A percentile compares a stretch with the other conserved stretches of the same genome.
Evolutionary conservation across 768 basidiomycete genomes (phyloP).

Genomic region (Boletus eberwhitei): DNA sequence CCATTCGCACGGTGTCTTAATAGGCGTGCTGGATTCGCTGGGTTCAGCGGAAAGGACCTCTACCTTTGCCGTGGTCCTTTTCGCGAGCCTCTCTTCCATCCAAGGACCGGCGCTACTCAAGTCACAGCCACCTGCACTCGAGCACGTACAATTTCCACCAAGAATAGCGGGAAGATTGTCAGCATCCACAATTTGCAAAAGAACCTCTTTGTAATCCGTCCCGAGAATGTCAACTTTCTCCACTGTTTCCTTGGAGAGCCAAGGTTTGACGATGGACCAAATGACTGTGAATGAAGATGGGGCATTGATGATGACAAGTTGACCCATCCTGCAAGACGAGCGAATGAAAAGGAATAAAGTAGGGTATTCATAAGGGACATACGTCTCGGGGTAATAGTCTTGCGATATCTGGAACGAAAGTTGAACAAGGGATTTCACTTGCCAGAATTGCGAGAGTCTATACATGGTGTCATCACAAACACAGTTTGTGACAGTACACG

Average conservation of each 20-base stretch:
- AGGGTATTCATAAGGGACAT: conserved; percentile 17
- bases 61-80: conserved; percentile 10
- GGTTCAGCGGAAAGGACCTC: neutral
- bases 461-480: neutral
- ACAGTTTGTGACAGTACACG: neutral
- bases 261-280: conserved; percentile 65
- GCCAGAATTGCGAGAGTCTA: conserved; percentile 71
- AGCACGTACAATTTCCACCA: conserved; percentile 67
- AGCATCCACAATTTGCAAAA: conserved; percentile 58
- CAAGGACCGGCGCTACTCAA: conserved; percentile 68
- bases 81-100: conserved; percentile 50
- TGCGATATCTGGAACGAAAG: conserved; percentile 71
- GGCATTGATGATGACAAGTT: conserved; percentile 68
- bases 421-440: conserved; percentile 63
- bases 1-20: neutral
- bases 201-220: conserved; percentile 50
- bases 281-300: conserved; percentile 71
- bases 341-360: neutral
- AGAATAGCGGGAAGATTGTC: conserved; percentile 59
- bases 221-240: conserved; percentile 68
- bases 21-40: conserved; percentile 1
- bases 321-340: conserved; percentile 55
- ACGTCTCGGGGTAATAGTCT: conserved; percentile 79
- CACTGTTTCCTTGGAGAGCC: conserved; percentile 70
- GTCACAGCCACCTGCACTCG: conserved; percentile 52